Base-by-base conservation (phyloP, 768 basidiomycete species). In the Rhodotorula paludigena region DNA sequence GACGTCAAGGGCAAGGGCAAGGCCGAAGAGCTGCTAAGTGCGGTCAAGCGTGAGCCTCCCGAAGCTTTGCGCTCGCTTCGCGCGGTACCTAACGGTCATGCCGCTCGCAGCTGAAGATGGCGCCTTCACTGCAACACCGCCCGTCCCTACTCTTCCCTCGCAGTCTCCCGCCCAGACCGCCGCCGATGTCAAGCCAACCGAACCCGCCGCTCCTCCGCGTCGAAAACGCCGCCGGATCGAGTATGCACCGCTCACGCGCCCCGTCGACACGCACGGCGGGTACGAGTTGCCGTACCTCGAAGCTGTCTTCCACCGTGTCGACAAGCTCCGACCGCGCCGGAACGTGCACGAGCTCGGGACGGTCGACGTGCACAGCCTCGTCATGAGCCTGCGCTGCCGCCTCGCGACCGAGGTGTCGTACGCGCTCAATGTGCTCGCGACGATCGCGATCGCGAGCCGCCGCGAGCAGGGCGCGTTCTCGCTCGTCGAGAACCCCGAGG, bases 351-450 rank as follows among this genome's bases (percentile, higher is more conserved):
- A 75, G 49, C 63, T 75, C 12, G 74, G 74, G 66, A 15, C 23
- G 64, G 65, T 77, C 52, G 93, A 98, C 74, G 86, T 97, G 64
- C 92, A 96, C 75, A 86, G 86, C n/a, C 82, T 99, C 57, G 87
- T 86, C n/a, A 87, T 99, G 87, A 89, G 89, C 38, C 80, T 99
- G 47, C 88, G 92, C 39, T 94, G 89, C 42, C 83, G 93, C 42
- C 79, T 97, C 48, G 83, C 86, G 15, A 82, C 85, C 53, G 94
- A 99, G 78, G 80, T 93, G 60, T 87, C 92, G 7, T 98, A 92
- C 77, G 90, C 89, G 9, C 80, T 99, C 72, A 91, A 92, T 30
- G 89, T 90, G 9, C 82, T 97, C 72, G 87, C 87, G 7, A 80
- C 94, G 76, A 80, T 96, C 63, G 88, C 89, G 5, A 66, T 63